Base-by-base conservation (phyloP, 768 basidiomycete species). In the Russula sp. region DNA sequence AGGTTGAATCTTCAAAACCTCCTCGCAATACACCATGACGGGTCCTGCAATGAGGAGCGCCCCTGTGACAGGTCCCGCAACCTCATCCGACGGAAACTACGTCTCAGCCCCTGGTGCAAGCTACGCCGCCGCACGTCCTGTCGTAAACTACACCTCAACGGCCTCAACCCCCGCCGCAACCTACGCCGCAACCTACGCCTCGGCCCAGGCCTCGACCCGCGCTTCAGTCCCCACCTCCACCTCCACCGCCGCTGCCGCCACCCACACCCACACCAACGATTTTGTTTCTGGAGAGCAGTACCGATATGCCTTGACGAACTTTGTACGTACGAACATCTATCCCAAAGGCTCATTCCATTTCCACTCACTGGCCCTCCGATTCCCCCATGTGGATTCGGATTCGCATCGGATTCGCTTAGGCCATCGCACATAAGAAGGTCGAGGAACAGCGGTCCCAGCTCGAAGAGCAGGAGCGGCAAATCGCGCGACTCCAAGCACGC, bases 351-450 rank as follows among this genome's bases (percentile, higher is more conserved):
- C 57, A 0, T 36, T 22, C 20, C 20, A 1, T 10, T 13, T n/a
- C 9, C 6, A 53, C 28, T 24, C 20, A 32, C 18, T 4, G 18
- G 18, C 3, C 50, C 32, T 16, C 38, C 42, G 58, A 59, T 32
- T 53, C 8, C 22, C 28, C 36, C 30, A 44, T 8, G 14, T n/a
- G 22, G 42, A 36, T 36, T 5, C 30, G 30, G 34, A 36, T 36
- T 18, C 34, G 10, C 28, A n/a, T n/a, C n/a, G n/a, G n/a, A n/a
- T n/a, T n/a, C n/a, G n/a, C 32, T 38, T 72, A 90, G 90, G 83
- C 89, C 59, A 89, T 92, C 72, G 91, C 91, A 32, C 91, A 93
- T 78, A 87, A 92, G 74, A 92, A 89, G 74, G 91, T 93, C 68
- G 91, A 93, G 73, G 83, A 88, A 69, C 91, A 92, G 72, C 79